Conservation (phyloP, 1,139 yeast species). For the Williopsis jadinii region DNA sequence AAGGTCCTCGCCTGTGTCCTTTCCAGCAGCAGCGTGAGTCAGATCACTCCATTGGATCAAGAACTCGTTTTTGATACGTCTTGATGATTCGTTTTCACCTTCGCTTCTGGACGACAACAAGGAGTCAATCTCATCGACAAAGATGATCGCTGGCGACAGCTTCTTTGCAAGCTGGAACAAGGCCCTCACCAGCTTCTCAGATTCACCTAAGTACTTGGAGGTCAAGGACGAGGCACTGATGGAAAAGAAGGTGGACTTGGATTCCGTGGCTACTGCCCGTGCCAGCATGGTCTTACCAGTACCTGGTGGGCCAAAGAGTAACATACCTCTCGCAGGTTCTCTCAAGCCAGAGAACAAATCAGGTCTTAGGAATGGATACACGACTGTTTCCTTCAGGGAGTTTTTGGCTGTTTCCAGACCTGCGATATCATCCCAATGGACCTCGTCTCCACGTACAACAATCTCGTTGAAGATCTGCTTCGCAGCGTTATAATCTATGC, state of each 20-base stretch:
- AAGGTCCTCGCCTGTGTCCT: constrained; percentile 47
- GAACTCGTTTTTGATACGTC: constrained; percentile 91
- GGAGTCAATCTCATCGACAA: constrained; percentile 95
- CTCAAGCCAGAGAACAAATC: constrained; percentile 86
- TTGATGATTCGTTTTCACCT: constrained; percentile 87
- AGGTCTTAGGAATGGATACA: constrained; percentile 90
- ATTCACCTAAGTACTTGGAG: constrained; percentile 88
- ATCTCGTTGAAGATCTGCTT: constrained; percentile 86
- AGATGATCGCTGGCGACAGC: constrained; percentile 87
- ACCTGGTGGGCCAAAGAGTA: constrained; percentile 96
- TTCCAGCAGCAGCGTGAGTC: constrained; percentile 89
- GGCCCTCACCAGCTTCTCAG: constrained; percentile 89
- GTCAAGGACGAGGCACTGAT: constrained; percentile 90
- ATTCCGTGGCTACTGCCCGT: constrained; percentile 95
- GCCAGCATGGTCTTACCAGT: constrained; percentile 98
- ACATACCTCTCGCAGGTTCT: constrained; percentile 96
- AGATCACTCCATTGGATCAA: constrained; percentile 94
- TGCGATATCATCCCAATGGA: constrained; percentile 95
- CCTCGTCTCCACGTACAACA: constrained; percentile 91
- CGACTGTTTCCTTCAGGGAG: constrained; percentile 92
- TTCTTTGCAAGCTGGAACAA: constrained; percentile 79
- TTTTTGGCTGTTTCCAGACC: constrained; percentile 87
- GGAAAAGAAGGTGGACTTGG: constrained; percentile 88
- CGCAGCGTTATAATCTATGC: constrained; percentile 62
- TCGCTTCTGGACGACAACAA: constrained; percentile 76